Evolutionary conservation across 2,329 filamentous ascomycete genomes (phyloP), one percentile per base, ranked within the genome.

Genomic region (Penicillium italicum): DNA sequence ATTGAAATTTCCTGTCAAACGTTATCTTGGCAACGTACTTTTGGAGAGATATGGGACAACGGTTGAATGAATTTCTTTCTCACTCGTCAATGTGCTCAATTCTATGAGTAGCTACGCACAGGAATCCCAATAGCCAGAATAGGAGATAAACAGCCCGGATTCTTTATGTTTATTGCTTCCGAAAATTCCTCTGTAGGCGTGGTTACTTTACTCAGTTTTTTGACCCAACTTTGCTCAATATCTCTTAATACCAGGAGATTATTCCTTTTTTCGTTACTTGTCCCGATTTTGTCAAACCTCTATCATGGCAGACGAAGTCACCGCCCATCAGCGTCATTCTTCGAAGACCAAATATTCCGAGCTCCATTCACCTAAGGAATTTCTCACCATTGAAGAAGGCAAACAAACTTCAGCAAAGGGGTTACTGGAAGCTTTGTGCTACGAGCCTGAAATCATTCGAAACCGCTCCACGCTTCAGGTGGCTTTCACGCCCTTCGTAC

Each of bases 381-480:
- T 48, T 22, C 42, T 33, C 24, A 53, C 45, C 7, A 44, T 59
- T 5, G 56, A 56, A 14, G 36, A 62, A 26, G 54, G 55, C 10
- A 56, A 62, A 22, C 50, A 58, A 4, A 36, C 26, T 10, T 56
- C 57, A 16, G 61, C 59, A 36, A 62, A 63, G 14, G 61, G 61
- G 11, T 20, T 57, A 8, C 51, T 65, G 5, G 62, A 65, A 40
- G 62, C 60, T 24, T 82, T 88, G 80, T 85, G 85, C 26, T 88
- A 88, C 75, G 81, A 80, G 69, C 76, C 79, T 37, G 85, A 88
- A 66, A 68, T 89, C 43, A 83, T 85, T 7, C 78, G 85, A 57
- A 84, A 82, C 63, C 72, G 76, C 59, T 87, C 84, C 33, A 50
- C 63, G 40, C 62, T 61, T 53, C 62, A 62, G 50, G 58, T 65